Evolutionary conservation across 768 basidiomycete species (phyloP).

Genomic region (Macrolepiota fuliginosa): DNA sequence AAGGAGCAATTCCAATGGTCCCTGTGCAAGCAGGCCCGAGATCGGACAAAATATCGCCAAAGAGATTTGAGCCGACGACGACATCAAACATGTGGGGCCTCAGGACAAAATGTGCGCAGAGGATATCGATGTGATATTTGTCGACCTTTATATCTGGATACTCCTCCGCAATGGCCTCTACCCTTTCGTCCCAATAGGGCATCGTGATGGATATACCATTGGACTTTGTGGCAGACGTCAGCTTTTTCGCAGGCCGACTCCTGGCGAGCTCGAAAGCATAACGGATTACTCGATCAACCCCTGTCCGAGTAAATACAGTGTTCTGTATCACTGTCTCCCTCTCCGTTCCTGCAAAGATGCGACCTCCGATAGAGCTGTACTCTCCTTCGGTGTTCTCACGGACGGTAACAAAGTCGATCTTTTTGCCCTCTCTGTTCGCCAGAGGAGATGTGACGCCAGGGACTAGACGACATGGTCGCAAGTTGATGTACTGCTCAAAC

Average conservation of each 20-base stretch:
- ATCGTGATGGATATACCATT: constrained; percentile 48
- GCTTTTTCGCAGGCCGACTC: constrained; percentile 43
- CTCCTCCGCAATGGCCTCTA: constrained; percentile 46
- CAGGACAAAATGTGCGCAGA: constrained; percentile 43
- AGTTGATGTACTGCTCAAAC: constrained; percentile 49
- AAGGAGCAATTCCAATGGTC: constrained; percentile 55
- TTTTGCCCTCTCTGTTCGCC: constrained; percentile 35
- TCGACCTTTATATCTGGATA: constrained; percentile 50
- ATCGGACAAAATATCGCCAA: constrained; percentile 56
- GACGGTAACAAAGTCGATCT: constrained; percentile 52
- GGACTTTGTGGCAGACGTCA: constrained; percentile 53
- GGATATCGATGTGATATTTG: constrained; percentile 50
- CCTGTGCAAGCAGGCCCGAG: constrained; percentile 53
- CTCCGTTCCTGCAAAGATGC: constrained; percentile 38
- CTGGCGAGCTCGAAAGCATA: constrained; percentile 54
- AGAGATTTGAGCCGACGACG: constrained; percentile 53
- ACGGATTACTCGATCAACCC: constrained; percentile 46
- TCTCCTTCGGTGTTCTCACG: constrained; percentile 59
- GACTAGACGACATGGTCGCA: constrained; percentile 47
- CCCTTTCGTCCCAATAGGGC: constrained; percentile 47
- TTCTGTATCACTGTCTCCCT: constrained; percentile 42
- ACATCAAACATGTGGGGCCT: constrained; percentile 54
- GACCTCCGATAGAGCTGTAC: constrained; percentile 48
- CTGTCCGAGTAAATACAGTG: constrained; percentile 47
- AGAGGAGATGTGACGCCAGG: constrained; percentile 46